Base-by-base conservation (phyloP, 148 eudicot species). In the Linanthus parryae region DNA sequence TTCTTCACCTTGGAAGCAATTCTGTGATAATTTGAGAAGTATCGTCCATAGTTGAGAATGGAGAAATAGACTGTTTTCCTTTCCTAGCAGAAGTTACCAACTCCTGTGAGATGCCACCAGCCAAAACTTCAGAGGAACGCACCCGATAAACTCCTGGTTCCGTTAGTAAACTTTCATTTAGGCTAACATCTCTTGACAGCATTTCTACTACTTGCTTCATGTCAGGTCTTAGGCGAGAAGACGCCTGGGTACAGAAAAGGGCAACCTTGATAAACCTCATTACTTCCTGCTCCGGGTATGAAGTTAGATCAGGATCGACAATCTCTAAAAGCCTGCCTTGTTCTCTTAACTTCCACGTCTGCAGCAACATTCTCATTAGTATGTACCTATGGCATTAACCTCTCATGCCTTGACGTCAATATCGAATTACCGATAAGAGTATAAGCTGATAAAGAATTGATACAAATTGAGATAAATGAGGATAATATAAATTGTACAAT, bases 131-230 rank as follows among this genome's bases (percentile, higher is more conserved):
- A n/a, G n/a, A n/a, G n/a, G n/a, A n/a, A n/a, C n/a, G 25, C 1
- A 62, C 46, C 8, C 58, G 36, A 33, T 56, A 73, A 0, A 77
- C 41, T 22, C 83, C 71, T 5, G 83, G 83, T 29, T 68, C 81
- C 0, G 68, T 67, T 15, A 80, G 45, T 44, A 67, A 16, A 37
- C 61, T 63, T 30, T 66, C 73, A 7, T 71, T 74, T 20, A 83
- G 74, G 45, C 18, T 60, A 33, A 71, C 81, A 4, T 61, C 68
- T 54, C 62, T 70, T 1, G 76, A 63, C 12, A 80, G 81, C 92
- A 80, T 84, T 37, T 64, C 62, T 48, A 74, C 54, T 55, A 77
- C 86, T 71, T 84, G 75, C n/a, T 69, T 72, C 86, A 84, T 80
- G 18, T 60, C 56, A 1, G 86, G 92, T 63, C 86, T 67, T 34